Base-by-base conservation (phyloP, 78 protist genomes). In the Dictyostelium firmibasis region DNA sequence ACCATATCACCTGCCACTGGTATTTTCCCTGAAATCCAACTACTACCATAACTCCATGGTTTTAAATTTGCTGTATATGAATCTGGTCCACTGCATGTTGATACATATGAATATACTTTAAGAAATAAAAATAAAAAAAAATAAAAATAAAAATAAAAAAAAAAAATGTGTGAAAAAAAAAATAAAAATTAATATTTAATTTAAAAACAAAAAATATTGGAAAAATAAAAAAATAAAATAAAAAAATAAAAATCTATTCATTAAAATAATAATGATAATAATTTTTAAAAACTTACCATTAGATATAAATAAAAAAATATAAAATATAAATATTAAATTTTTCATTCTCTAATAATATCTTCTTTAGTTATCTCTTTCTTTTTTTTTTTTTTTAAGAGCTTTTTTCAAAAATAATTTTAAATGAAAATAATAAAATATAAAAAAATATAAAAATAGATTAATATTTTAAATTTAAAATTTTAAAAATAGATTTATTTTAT, bases 71-170 rank as follows among this genome's bases (percentile, higher is more conserved):
- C 8, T 33, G 44, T 72, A 72, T 72, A 72, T 29, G 50, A 7
- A 81, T 89, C 94, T 13, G 94, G 94, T 13, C 94, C 94, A 31
- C 70, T 36, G 70, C 94, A 89, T 44, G n/a, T 35, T 31, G 31
- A 23, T n/a, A n/a, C 44, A 23, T n/a, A 18, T 38, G 60, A 41
- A 18, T n/a, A 77, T 16, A 77, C 79, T 70, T 9, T 29, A 70
- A 31, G 0, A 27, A 70, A 14, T 70, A 5, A 29, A 3, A 38
- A 33, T 9, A 76, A 76, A 23, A n/a, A 36, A 33, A 36, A 74
- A n/a, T n/a, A n/a, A n/a, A n/a, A n/a, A n/a, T n/a, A 72, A 33
- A 72, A 72, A 72, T 16, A 29, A 29, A 33, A n/a, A 27, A 10
- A 72, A 72, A 72, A 8, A 0, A 16, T n/a, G n/a, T n/a, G 47